Evolutionary conservation across 257 asterid genomes (phyloP).

Genomic region (Solanum dulcamara): DNA sequence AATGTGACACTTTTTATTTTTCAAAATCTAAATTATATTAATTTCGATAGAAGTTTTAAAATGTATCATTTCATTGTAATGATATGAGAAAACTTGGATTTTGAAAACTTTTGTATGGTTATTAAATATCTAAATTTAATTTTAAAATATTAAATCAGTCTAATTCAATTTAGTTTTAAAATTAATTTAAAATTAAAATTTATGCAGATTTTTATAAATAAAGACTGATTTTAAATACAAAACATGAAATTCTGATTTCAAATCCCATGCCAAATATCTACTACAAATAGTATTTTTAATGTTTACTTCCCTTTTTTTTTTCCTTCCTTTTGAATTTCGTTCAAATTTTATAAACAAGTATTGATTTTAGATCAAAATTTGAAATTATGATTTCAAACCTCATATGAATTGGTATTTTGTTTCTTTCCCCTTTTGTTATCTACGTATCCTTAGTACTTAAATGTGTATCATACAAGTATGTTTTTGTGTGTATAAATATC

Average conservation of each 20-base stretch:
- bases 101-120: neutral
- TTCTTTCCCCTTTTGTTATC: neutral
- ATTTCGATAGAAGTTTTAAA: neutral
- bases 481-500: too few relatives aligned
- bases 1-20: neutral
- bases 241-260: neutral
- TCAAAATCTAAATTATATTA: neutral
- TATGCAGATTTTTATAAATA: neutral
- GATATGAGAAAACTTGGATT: neutral
- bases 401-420: neutral
- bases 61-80: neutral
- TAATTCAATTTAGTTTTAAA: neutral
- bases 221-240: neutral
- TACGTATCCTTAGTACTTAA: neutral
- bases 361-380: too few relatives aligned
- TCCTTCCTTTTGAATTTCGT: neutral
- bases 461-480: neutral
- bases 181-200: too few relatives aligned
- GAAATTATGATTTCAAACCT: neutral
- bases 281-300: neutral
- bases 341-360: too few relatives aligned
- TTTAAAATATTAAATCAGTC: neutral
- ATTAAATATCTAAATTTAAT: neutral
- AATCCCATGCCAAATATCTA: neutral
- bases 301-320: neutral